Conservation (phyloP, 345 rosid genomes). For the Syzygium aqueum region DNA sequence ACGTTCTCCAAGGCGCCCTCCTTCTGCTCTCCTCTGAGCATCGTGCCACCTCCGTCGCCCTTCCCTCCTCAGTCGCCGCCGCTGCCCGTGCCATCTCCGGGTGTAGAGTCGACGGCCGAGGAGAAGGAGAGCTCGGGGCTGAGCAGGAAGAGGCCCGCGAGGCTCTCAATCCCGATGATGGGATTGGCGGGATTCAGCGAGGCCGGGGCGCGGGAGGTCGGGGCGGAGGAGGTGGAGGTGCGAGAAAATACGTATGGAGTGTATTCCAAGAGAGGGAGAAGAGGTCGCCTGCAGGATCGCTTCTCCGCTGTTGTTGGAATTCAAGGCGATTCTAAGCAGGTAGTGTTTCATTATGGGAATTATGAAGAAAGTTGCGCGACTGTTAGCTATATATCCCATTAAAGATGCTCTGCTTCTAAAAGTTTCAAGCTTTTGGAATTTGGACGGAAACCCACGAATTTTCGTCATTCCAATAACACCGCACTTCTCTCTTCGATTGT, state of each 20-base stretch:
- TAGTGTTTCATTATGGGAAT: neutral
- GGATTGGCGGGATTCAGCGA: neutral
- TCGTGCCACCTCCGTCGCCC: neutral
- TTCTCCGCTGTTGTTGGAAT: slow-evolving; percentile 17
- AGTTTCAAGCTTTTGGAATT: neutral
- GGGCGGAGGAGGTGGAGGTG: slow-evolving; percentile 15
- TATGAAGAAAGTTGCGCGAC: neutral
- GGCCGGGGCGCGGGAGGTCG: neutral
- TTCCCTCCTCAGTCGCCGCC: neutral
- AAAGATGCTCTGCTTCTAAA: neutral
- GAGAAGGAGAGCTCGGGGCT: slow-evolving; percentile 1
- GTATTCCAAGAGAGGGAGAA: slow-evolving; percentile 37
- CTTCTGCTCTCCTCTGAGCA: neutral
- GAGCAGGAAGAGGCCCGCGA: slow-evolving; percentile 38
- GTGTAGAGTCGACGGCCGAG: neutral
- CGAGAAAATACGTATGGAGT: slow-evolving; percentile 30
- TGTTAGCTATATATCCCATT: neutral
- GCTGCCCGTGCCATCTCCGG: neutral
- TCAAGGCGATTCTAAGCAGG: slow-evolving; percentile 22
- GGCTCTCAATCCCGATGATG: slow-evolving; percentile 17
- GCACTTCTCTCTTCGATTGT: neutral
- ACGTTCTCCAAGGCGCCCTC: slow-evolving; percentile 13
- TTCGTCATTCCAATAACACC: neutral
- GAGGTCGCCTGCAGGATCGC: slow-evolving; percentile 38
- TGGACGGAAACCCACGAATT: neutral